A percentile compares a stretch with the other conserved stretches of the same genome.
Conservation (phyloP, 31 red algal genomes). For the Porphyra umbilicalis region DNA sequence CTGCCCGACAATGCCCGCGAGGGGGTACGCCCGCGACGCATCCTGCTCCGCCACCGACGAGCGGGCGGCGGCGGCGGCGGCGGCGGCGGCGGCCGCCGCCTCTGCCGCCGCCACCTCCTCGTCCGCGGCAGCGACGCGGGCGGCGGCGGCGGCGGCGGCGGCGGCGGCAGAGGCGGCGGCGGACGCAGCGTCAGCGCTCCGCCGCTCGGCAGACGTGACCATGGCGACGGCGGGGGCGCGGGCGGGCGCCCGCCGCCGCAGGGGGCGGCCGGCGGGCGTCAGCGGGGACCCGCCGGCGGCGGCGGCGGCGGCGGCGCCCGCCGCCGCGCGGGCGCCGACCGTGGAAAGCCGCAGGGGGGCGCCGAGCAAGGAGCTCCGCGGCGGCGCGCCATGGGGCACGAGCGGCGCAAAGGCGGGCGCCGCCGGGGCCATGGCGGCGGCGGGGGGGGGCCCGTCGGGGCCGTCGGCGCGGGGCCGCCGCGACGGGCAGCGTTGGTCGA, state of each 20-base stretch:
- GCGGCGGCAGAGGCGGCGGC: background rate
- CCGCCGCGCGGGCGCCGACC: background rate
- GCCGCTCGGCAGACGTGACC: background rate
- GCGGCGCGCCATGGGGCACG: background rate
- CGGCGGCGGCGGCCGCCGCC: conserved; percentile 8
- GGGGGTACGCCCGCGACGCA: conserved; percentile 48
- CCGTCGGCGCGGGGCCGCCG: too few relatives aligned
- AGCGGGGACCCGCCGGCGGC: background rate
- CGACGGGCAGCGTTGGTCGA: too few relatives aligned
- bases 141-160: background rate
- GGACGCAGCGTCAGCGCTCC: background rate
- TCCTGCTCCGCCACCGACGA: conserved; percentile 14
- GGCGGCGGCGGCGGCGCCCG: background rate
- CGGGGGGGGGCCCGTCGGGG: too few relatives aligned
- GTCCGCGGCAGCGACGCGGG: background rate
- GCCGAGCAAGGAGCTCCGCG: background rate
- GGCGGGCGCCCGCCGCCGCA: background rate
- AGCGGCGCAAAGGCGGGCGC: background rate
- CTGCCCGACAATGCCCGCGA: conserved; percentile 75
- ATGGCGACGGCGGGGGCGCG: background rate
- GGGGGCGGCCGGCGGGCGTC: background rate
- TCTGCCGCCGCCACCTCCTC: conserved; percentile 7
- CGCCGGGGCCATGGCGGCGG: background rate
- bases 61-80: background rate
- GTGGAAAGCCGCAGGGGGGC: background rate